A percentile compares a stretch with the other conserved stretches of the same genome.
phyloP scores from a whole-genome alignment of 1,284 basidiomycete species.

The Bondarzewia mesenterica region DNA sequence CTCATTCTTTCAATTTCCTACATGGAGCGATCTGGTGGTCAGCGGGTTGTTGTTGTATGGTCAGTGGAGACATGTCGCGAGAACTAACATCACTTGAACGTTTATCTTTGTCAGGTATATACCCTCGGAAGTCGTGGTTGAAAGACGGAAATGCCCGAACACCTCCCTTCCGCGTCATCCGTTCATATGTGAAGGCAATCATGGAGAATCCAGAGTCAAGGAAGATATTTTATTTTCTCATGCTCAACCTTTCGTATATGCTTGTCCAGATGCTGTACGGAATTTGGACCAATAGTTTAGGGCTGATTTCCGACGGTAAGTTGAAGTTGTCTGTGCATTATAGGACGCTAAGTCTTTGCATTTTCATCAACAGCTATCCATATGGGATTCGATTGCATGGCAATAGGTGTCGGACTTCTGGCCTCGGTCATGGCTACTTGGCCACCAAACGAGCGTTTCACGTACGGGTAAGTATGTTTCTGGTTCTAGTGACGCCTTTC shows the following conservation, averaged over 20 bases:
- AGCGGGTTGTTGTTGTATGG: conserved; percentile 50
- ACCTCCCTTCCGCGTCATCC: conserved; percentile 49
- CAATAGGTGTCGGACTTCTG: conserved; percentile 91
- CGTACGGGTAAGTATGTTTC: conserved; percentile 69
- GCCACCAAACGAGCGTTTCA: conserved; percentile 91
- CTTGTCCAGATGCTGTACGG: conserved; percentile 92
- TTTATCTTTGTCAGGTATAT: conserved; percentile 38
- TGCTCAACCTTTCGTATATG: conserved; percentile 96
- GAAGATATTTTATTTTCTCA: conserved; percentile 95
- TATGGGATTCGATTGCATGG: conserved; percentile 99
- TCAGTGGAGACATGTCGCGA: conserved; percentile 22
- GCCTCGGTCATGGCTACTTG: conserved; percentile 98
- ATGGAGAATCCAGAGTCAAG: conserved; percentile 86
- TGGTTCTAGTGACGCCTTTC: not conserved
- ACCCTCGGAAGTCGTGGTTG: conserved; percentile 37
- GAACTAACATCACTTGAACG: conserved; percentile 1
- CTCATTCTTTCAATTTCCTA: conserved; percentile 45
- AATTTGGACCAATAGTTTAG: conserved; percentile 95
- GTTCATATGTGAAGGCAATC: conserved; percentile 82
- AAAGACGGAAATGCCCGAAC: conserved; percentile 40
- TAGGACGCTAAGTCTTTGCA: not conserved
- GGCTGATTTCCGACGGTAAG: conserved; percentile 94
- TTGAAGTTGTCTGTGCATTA: conserved; percentile 1
- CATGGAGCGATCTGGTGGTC: conserved; percentile 47
- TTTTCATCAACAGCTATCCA: conserved; percentile 82